Evolutionary conservation across 495 filamentous ascomycete genomes (phyloP).

Genomic region (Tuber calosporum): DNA sequence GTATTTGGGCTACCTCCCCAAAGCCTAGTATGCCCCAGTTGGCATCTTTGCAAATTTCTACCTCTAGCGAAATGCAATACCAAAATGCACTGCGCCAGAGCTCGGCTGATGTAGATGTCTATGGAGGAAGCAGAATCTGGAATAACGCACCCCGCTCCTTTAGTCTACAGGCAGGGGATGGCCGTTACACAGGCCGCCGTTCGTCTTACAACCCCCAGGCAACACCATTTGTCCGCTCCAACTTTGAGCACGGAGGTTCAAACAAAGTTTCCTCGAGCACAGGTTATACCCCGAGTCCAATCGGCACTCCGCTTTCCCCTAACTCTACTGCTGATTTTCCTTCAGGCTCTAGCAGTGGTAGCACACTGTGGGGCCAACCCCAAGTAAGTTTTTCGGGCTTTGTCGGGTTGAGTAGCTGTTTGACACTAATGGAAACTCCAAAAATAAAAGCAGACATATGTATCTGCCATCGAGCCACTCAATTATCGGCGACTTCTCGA

Average conservation of each 20-base stretch:
- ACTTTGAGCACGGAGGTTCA: conserved; percentile 44
- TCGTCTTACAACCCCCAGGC: conserved; percentile 42
- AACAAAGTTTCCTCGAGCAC: conserved; percentile 37
- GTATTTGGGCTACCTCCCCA: conserved; percentile 37
- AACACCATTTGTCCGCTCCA: conserved; percentile 37
- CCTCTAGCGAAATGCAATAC: conserved; percentile 29
- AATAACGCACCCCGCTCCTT: conserved; percentile 31
- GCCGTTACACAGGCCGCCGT: conserved; percentile 42
- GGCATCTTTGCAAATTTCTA: conserved; percentile 27
- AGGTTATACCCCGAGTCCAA: conserved; percentile 61
- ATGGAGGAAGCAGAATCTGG: conserved; percentile 37
- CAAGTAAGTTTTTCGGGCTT: conserved; percentile 47
- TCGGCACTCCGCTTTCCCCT: conserved; percentile 75
- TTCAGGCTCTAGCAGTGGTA: conserved; percentile 41
- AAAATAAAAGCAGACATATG: conserved; percentile 62
- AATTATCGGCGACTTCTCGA: conserved; percentile 95
- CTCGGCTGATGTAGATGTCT: conserved; percentile 33
- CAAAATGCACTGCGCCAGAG: conserved; percentile 26
- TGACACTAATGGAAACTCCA: background rate
- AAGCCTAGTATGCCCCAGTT: conserved; percentile 29
- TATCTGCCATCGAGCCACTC: conserved; percentile 83
- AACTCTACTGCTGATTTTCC: conserved; percentile 74
- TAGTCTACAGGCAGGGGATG: conserved; percentile 38
- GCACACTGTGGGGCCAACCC: conserved; percentile 46
- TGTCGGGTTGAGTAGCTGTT: background rate